Base-by-base conservation (phyloP, 1,284 basidiomycete genomes). In the Malassezia equina region DNA sequence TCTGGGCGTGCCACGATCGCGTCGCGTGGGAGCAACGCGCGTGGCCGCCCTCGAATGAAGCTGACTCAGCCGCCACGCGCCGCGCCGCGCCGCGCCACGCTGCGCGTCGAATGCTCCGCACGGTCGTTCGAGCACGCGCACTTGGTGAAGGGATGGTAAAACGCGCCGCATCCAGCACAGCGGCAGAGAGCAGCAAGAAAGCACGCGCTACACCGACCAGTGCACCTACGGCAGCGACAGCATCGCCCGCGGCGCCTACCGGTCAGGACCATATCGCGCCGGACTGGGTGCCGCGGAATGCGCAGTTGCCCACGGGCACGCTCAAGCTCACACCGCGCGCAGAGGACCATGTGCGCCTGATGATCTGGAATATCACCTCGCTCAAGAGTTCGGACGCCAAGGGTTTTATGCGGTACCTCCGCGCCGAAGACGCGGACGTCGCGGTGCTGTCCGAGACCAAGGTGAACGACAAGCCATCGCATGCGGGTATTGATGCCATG, bases 381-480 rank as follows among this genome's bases (percentile, higher is more conserved):
- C 59, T 73, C 40, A 69, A 68, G 43, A 62, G 59, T 21, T 62
- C 61, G 28, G 66, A 66, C 31, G 51, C 52, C 3, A 73, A 73
- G 45, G 71, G 71, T 6, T 49, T 73, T 41, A 62, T 67, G 59
- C 50, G 61, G 25, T 73, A 73, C 60, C 40, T 73, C n/a, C 43
- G 63, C 17, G 71, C 67, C 15, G 71, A 73, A 45, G 59, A 73
- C 21, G 65, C 71, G 1, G 66, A 73, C 40, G 55, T 73, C n/a
- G 51, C 67, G 4, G 60, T 72, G 21, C 61, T 73, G 27, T 65
- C 59, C 33, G 71, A 73, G 39, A 73, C 69, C 31, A 73, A 73
- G 51, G 69, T 64, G 53, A 69, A 69, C 47, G 63, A 65, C 21
- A 55, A 60, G 2, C 70, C 70, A 13, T 61, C 63, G 47, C 64